A percentile compares a stretch with the other conserved stretches of the same genome.
These are phyloP conservation scores for Tylopilus sp. DNA, from an alignment of 768 basidiomycete genomes.

Conservation along the genomic window DNA sequence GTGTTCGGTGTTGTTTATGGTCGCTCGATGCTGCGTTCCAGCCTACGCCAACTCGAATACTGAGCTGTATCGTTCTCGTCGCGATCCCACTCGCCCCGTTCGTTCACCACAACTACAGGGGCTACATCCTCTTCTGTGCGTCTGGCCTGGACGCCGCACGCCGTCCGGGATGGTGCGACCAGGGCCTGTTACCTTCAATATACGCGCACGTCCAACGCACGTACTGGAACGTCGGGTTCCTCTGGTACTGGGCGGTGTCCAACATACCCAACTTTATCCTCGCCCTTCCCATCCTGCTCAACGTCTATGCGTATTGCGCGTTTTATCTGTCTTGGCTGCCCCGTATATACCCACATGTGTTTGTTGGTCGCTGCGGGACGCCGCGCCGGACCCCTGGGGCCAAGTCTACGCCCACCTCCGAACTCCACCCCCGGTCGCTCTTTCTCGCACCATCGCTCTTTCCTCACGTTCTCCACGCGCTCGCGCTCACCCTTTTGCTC, in stretches of 20 bases:
- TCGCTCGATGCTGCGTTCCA: conserved; percentile 15
- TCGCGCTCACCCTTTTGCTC: conserved; percentile 57
- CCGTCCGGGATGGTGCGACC: conserved; percentile 60
- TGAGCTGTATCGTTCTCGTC: conserved; percentile 41
- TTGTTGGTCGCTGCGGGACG: background rate
- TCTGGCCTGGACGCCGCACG: background rate
- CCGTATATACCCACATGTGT: conserved; percentile 1
- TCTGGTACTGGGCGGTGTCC: conserved; percentile 78
- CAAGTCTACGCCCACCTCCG: background rate
- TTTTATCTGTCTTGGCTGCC: conserved; percentile 21
- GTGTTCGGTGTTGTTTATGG: background rate
- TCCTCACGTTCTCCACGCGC: conserved; percentile 75
- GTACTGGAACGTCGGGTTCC: conserved; percentile 86
- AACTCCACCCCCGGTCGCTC: conserved; percentile 13
- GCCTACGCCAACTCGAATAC: conserved; percentile 32
- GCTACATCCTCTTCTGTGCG: conserved; percentile 66
- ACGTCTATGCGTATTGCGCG: conserved; percentile 36
- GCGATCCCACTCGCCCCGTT: conserved; percentile 62
- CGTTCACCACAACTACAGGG: conserved; percentile 62
- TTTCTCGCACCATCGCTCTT: conserved; percentile 44
- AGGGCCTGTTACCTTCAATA: conserved; percentile 53
- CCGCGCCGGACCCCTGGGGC: background rate
- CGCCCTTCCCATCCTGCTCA: conserved; percentile 62
- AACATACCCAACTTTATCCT: conserved; percentile 91
- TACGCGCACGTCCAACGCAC: conserved; percentile 78